These are phyloP conservation scores for Mycena sp. DNA, from an alignment of 1,284 basidiomycete genomes.

Conservation along the genomic window DNA sequence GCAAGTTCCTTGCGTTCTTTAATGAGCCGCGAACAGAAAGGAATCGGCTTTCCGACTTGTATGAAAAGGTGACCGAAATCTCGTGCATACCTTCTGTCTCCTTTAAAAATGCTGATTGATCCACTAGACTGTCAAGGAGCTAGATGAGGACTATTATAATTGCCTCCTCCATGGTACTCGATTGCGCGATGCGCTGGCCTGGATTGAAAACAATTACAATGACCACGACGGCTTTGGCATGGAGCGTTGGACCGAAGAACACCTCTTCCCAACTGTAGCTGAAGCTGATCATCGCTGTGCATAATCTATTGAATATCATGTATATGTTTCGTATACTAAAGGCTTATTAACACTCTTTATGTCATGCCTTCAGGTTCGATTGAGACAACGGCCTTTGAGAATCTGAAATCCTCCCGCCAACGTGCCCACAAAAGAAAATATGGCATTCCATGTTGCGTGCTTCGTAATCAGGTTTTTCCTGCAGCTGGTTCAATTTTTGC, in stretches of 20 bases:
- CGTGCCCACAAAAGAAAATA: too few species aligned
- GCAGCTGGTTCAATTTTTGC: too few species aligned
- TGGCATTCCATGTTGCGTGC: too few species aligned
- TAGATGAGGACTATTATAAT: constrained; percentile 9
- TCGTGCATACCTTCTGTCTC: too few species aligned
- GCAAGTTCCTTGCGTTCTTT: not conserved
- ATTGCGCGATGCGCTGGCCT: constrained; percentile 14
- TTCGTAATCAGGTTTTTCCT: too few species aligned
- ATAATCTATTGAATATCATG: too few species aligned
- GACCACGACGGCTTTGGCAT: constrained; percentile 4
- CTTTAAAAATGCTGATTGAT: not conserved
- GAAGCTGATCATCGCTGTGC: constrained; percentile 5
- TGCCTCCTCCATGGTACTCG: constrained; percentile 8
- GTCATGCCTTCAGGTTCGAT: too few species aligned
- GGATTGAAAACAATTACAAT: not conserved
- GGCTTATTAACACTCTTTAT: too few species aligned
- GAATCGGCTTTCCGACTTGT: constrained; percentile 9
- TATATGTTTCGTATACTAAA: too few species aligned
- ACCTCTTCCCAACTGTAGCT: not conserved
- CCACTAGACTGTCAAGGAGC: constrained; percentile 7
- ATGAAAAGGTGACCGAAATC: not conserved
- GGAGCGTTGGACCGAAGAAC: constrained; percentile 1
- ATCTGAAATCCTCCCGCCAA: too few species aligned
- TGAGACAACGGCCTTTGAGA: too few species aligned
- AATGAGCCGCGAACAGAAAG: not conserved